phyloP scores from a whole-genome alignment of 129 eudicot genomes.

The Smallanthus sonchifolius region DNA sequence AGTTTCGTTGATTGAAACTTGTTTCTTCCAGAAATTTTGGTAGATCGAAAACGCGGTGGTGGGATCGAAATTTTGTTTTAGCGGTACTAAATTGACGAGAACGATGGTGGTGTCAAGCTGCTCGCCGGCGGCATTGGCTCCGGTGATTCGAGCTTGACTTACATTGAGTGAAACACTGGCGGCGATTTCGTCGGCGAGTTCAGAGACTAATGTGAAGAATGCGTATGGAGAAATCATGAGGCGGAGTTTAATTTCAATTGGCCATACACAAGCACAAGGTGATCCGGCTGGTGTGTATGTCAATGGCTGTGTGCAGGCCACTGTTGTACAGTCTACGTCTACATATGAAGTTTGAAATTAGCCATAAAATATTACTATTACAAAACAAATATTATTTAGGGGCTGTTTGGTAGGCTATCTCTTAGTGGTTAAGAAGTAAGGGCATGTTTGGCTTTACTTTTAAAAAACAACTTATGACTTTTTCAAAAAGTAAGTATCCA shows the following conservation, averaged over 20 bases:
- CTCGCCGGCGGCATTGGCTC: constrained; percentile 85
- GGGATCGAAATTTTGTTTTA: constrained; percentile 39
- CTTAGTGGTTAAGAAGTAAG: too few relatives aligned
- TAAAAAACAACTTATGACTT: too few relatives aligned
- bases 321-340: constrained; percentile 75
- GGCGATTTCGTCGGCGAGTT: constrained; percentile 71
- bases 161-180: constrained; percentile 47
- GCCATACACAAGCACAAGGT: constrained; percentile 95
- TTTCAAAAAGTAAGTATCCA: too few relatives aligned
- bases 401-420: too few relatives aligned
- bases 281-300: constrained; percentile 74
- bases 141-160: constrained; percentile 87
- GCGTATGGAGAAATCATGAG: constrained; percentile 57
- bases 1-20: constrained; percentile 41
- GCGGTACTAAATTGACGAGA: constrained; percentile 73
- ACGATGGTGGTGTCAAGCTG: constrained; percentile 72
- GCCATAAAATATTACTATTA: background rate
- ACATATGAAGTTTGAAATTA: constrained; percentile 16
- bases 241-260: constrained; percentile 59
- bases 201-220: constrained; percentile 78
- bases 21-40: constrained; percentile 69
- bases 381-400: too few relatives aligned
- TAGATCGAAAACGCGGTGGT: constrained; percentile 60
- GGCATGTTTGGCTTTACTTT: too few relatives aligned
- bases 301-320: constrained; percentile 75